These are phyloP conservation scores for Glycine tomentella DNA, from an alignment of 306 rosid species.

Conservation along the genomic window DNA sequence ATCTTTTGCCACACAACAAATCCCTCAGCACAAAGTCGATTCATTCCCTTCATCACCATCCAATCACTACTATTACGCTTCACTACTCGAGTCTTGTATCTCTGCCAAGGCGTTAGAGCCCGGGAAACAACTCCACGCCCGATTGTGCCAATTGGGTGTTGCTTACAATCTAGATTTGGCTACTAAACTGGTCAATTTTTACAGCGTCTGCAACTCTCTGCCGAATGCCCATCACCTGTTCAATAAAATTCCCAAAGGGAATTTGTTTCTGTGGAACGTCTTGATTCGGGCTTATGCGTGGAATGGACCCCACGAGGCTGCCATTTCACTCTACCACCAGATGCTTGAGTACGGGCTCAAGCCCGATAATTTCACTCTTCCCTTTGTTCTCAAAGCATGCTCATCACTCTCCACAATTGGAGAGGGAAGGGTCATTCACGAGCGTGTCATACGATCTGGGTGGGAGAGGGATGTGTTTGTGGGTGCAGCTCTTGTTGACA, in stretches of 20 bases:
- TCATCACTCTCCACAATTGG: conserved; percentile 68
- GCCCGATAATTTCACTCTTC: conserved; percentile 80
- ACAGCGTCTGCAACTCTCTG: conserved; percentile 56
- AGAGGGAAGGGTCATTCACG: conserved; percentile 74
- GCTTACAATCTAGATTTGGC: conserved; percentile 56
- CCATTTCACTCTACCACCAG: conserved; percentile 64
- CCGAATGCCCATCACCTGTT: conserved; percentile 68
- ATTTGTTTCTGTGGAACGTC: conserved; percentile 81
- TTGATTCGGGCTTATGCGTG: conserved; percentile 81
- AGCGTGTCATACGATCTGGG: conserved; percentile 57
- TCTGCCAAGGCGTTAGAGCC: conserved; percentile 60
- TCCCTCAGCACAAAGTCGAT: not conserved
- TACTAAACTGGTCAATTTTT: conserved; percentile 65
- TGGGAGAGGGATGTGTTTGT: conserved; percentile 80
- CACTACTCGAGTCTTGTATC: conserved; percentile 67
- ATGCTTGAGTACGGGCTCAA: conserved; percentile 64
- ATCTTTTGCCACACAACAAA: conserved; percentile 39
- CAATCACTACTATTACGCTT: conserved; percentile 37
- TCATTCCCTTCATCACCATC: no score
- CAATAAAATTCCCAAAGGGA: conserved; percentile 66
- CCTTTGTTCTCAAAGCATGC: conserved; percentile 84
- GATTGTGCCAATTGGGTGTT: conserved; percentile 62
- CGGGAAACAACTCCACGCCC: conserved; percentile 76
- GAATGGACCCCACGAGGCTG: conserved; percentile 75
- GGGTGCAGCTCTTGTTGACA: conserved; percentile 73